Evolutionary conservation across 2,329 filamentous ascomycete genomes (phyloP).

Genomic region (Basipetospora chlamydospora): DNA sequence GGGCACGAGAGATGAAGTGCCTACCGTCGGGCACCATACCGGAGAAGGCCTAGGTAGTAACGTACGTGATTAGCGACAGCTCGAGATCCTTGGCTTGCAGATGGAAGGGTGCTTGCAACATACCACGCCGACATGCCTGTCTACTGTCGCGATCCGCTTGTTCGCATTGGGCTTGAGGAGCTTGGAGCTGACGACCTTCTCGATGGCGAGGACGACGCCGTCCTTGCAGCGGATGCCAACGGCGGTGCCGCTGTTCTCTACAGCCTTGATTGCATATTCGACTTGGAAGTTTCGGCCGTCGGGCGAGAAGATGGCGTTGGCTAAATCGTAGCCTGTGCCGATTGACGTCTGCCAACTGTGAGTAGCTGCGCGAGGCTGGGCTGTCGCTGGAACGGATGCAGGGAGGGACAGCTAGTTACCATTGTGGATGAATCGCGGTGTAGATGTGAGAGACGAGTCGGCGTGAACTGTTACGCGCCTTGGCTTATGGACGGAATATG

Average conservation of each 20-base stretch:
- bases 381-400: no score
- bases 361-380: no score
- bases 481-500: not conserved
- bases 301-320: constrained; percentile 98
- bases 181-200: constrained; percentile 94
- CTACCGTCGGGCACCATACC: constrained; percentile 89
- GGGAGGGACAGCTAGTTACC: not conserved
- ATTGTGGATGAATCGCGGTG: not conserved
- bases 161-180: constrained; percentile 89
- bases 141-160: constrained; percentile 90
- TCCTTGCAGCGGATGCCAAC: constrained; percentile 96
- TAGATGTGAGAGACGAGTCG: no score
- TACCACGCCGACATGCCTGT: constrained; percentile 88
- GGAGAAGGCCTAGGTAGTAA: constrained; percentile 72
- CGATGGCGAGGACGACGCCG: constrained; percentile 86
- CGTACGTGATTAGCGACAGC: not conserved
- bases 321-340: constrained; percentile 98
- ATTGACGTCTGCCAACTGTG: constrained; percentile 73
- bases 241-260: constrained; percentile 93
- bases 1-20: constrained; percentile 86
- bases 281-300: constrained; percentile 99
- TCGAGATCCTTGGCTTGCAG: no score
- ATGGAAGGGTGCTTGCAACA: no score
- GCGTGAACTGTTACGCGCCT: no score
- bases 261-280: constrained; percentile 97